These are phyloP conservation scores for Phylloporus rhodoxanthus DNA, from an alignment of 768 basidiomycete genomes.

Conservation along the genomic window DNA sequence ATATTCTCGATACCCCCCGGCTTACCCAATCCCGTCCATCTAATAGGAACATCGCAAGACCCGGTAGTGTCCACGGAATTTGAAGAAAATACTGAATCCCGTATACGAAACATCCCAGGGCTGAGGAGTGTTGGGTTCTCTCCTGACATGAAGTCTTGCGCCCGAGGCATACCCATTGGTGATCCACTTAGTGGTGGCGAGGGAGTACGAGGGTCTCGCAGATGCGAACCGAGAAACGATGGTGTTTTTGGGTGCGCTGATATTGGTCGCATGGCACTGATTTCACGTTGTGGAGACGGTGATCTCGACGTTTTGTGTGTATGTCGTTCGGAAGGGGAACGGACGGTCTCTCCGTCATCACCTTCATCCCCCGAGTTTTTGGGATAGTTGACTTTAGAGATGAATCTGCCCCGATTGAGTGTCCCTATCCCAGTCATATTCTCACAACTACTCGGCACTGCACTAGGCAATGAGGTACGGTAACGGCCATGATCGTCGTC, in stretches of 20 bases:
- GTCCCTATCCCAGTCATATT: slow-evolving; percentile 67
- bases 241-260: slow-evolving; percentile 38
- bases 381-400: slow-evolving; percentile 17
- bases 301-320: slow-evolving; percentile 17
- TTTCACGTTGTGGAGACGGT: slow-evolving; percentile 21
- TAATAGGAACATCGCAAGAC: slow-evolving; percentile 50
- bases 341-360: slow-evolving; percentile 15
- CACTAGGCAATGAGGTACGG: slow-evolving; percentile 48
- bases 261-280: slow-evolving; percentile 29
- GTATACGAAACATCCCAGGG: slow-evolving; percentile 47
- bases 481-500: slow-evolving; percentile 30
- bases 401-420: slow-evolving; percentile 23
- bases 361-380: slow-evolving; percentile 9
- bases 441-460: slow-evolving; percentile 44
- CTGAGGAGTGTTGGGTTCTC: slow-evolving; percentile 42
- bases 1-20: slow-evolving; percentile 36
- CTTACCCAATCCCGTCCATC: slow-evolving; percentile 51
- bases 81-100: slow-evolving; percentile 60
- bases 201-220: slow-evolving; percentile 22
- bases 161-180: slow-evolving; percentile 11
- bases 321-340: slow-evolving; percentile 15
- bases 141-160: slow-evolving; percentile 18
- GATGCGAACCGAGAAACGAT: slow-evolving; percentile 32
- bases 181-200: slow-evolving; percentile 18
- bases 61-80: slow-evolving; percentile 39